Evolutionary conservation across 108 stramenopile genomes (phyloP).

Genomic region (Pinguiococcus pyrenoidosus): DNA sequence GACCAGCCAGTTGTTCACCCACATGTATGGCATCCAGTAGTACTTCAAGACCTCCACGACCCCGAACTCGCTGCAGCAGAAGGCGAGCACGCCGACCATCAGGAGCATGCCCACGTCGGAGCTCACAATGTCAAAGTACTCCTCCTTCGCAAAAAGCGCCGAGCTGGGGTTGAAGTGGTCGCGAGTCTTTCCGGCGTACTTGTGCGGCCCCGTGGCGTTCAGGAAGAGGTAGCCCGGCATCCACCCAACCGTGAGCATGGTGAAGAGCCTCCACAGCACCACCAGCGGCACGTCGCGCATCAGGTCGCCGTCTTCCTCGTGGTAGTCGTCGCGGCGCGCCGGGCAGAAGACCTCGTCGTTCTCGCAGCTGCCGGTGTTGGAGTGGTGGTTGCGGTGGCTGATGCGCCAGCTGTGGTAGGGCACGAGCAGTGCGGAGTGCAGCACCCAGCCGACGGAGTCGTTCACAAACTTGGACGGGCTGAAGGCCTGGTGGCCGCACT

Average conservation of each 20-base stretch:
- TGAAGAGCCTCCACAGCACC: conserved; percentile 69
- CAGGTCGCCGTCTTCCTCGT: conserved; percentile 37
- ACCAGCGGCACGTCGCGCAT: conserved; percentile 56
- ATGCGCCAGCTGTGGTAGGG: conserved; percentile 94
- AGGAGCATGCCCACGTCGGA: conserved; percentile 59
- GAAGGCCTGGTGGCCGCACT: conserved; percentile 97
- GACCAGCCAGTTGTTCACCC: conserved; percentile 89
- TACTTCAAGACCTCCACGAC: conserved; percentile 63
- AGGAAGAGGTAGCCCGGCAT: conserved; percentile 43
- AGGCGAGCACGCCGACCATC: conserved; percentile 34
- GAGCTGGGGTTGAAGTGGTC: conserved; percentile 39
- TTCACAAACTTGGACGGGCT: conserved; percentile 75
- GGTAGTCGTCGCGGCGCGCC: conserved; percentile 56
- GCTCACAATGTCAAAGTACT: conserved; percentile 54
- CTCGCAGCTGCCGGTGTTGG: conserved; percentile 81
- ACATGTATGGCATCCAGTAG: conserved; percentile 82
- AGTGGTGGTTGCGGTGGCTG: conserved; percentile 95
- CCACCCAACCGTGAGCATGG: conserved; percentile 41
- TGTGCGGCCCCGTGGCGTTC: conserved; percentile 37
- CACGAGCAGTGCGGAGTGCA: conserved; percentile 89
- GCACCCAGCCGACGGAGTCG: conserved; percentile 78
- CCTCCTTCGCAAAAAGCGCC: conserved; percentile 24
- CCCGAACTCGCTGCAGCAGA: conserved; percentile 40
- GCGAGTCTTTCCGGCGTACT: conserved; percentile 30
- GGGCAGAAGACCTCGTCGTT: conserved; percentile 79